Percentiles rank a stretch among this genome's conserved stretches.
Evolutionary conservation across 1,284 basidiomycete species (phyloP).

Genomic region (Pseudozyma pruni): DNA sequence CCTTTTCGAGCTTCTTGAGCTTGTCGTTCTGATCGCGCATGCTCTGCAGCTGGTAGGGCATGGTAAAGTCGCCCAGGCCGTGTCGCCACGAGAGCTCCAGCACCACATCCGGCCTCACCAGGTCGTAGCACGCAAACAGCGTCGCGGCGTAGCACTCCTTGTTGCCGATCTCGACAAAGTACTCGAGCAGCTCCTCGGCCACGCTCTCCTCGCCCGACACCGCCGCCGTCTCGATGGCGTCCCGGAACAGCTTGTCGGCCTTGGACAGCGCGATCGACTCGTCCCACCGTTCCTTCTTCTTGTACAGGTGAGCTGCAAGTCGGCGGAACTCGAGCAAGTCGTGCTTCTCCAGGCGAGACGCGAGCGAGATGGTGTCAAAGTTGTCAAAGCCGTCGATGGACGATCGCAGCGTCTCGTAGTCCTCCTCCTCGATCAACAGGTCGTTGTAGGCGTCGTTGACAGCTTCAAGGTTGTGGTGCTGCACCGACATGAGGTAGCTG

Average conservation of each 20-base stretch:
- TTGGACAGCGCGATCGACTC: conserved; percentile 94
- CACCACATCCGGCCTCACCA: conserved; percentile 88
- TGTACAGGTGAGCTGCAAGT: conserved; percentile 92
- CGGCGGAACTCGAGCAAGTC: conserved; percentile 90
- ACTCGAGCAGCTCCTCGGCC: conserved; percentile 90
- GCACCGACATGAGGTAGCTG: conserved; percentile 94
- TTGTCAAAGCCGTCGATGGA: conserved; percentile 98
- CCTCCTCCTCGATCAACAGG: conserved; percentile 96
- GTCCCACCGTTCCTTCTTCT: conserved; percentile 94
- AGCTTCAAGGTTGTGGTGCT: conserved; percentile 92
- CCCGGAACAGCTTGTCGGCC: conserved; percentile 94
- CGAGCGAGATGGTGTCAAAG: conserved; percentile 91
- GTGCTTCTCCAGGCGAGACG: conserved; percentile 86
- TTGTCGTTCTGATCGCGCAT: conserved; percentile 69
- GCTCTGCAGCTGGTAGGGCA: conserved; percentile 91
- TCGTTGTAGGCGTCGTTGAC: conserved; percentile 99
- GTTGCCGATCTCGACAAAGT: conserved; percentile 90
- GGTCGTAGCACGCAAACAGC: conserved; percentile 90
- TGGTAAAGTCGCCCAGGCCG: conserved; percentile 92
- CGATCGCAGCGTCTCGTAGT: conserved; percentile 94
- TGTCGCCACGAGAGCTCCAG: conserved; percentile 96
- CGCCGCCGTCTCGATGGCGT: conserved; percentile 92
- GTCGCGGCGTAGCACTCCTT: conserved; percentile 95
- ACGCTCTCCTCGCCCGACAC: conserved; percentile 82
- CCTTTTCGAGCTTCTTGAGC: conserved; percentile 76